Evolutionary conservation across 2,329 filamentous ascomycete species (phyloP), one percentile per base, ranked within the genome.

Genomic region (Blastomyces parvus): DNA sequence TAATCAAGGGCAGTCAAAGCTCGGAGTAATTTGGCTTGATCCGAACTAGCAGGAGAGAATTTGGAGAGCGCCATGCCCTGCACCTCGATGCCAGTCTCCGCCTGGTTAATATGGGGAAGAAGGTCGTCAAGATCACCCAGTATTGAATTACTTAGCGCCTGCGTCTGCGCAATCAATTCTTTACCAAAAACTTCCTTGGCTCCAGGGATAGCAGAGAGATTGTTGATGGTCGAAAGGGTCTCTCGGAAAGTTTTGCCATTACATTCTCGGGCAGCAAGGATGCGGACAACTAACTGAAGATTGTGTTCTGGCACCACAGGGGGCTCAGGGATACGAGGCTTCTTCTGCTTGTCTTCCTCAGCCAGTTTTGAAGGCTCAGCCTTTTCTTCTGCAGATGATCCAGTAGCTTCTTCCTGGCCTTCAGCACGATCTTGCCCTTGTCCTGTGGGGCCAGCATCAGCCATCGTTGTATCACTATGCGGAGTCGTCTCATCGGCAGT

Each of bases 161-260:
- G 89, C 59, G 94, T 92, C 76, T 97, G 93, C 59, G 85, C 84
- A 64, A 96, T 90, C 60, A 99, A 83, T 76, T 99, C 93, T 68
- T 89, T 87, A n/a, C 94, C 94, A 74, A 99, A 97, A 13, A 91
- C 83, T 61, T 89, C 85, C 76, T 95, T 94, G 22, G 93, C 91
- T 14, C 89, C 91, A 19, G 93, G 91, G 65, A 99, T 94, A 48
- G 90, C 88, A 5, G 92, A 97, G 53, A 99, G 83, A 71, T 97
- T 97, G 79, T 96, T 97, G 80, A 99, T 96, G n/a, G 95, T 95
- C 19, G 93, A 94, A 62, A 99, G 84, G 0, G 94, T 97, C 75
- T 97, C 95, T 73, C 94, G 90, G 82, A 99, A 99, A 0, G 94
- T 97, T 81, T 96, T 97, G 66, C 90, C 92, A 72, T 91, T 96